Evolutionary conservation across 2,329 filamentous ascomycete species (phyloP), one percentile per base, ranked within the genome.

Genomic region (Pyrenophora graminea): DNA sequence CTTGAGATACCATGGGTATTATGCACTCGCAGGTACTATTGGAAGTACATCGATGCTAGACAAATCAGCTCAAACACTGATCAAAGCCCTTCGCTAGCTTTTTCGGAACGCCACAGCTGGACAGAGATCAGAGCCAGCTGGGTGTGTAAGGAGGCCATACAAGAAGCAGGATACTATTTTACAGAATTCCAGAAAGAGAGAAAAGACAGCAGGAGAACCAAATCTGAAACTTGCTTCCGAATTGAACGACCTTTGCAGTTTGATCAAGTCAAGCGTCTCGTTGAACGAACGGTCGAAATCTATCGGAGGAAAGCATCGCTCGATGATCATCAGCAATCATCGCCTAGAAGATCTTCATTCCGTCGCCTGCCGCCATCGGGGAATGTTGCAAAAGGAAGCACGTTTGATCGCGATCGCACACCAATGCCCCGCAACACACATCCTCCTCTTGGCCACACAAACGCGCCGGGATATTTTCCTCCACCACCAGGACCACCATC

Each of bases 261-360:
- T 38, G 61, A 63, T 7, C 63, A 73, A 58, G 58, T 74, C 23
- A 64, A 70, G 33, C 55, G 49, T 4, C 69, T 74, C 7, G 71
- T 74, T 3, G 72, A 74, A 53, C 64, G 71, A n/a, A 74, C 71
- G 2, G 70, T 73, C 3, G 68, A 73, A 18, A 61, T 74, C 3
- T 73, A 69, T 32, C 66, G 71, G 9, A 59, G 66, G 37, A 67
- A 46, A 21, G 56, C 59, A 38, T 55, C 62, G 31, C 52, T 43
- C n/a, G 52, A 56, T 23, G 44, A 51, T 8, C 53, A 52, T 21
- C 30, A 36, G 6, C 47, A 47, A 21, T 50, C 64, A 42, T 50
- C 51, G 8, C 37, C 39, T 7, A 50, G 56, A 37, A 60, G 59
- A 30, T 56, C 59, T 1, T 68, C 69, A 6, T 67, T 63, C 42